Conservation (phyloP, 345 rosid species). For the rapeseed (Brassica napus) region DNA sequence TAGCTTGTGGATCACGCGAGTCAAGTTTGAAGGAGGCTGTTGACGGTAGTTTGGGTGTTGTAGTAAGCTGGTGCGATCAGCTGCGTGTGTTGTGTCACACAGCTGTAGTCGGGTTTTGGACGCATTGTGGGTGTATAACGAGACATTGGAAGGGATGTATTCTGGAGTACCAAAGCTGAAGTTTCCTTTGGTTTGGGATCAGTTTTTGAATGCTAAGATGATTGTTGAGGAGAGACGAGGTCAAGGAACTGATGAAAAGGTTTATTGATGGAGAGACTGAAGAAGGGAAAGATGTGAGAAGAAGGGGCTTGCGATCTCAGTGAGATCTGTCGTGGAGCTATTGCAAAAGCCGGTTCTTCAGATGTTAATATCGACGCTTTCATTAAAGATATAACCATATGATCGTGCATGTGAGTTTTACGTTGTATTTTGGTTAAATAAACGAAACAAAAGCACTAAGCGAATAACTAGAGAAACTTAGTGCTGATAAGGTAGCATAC, state of each 20-base stretch:
- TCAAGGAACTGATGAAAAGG: not conserved
- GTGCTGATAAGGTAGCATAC: no score
- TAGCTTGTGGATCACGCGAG: no score
- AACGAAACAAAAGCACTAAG: no score
- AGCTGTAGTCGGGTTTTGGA: not conserved
- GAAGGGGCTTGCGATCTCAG: not conserved
- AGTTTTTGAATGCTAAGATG: constrained; percentile 24
- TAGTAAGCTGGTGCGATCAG: not conserved
- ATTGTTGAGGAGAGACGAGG: no score
- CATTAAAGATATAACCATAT: constrained; percentile 29
- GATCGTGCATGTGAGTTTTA: not conserved
- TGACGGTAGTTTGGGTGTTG: not conserved
- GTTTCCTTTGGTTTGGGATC: not conserved
- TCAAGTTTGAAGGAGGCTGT: no score
- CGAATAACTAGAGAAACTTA: no score
- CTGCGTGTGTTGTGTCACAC: not conserved
- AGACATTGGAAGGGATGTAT: not conserved
- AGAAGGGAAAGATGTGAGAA: constrained; percentile 26
- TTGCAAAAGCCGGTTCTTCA: constrained; percentile 38
- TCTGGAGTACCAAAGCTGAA: not conserved
- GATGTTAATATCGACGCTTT: constrained; percentile 44
- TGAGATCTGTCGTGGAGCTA: not conserved
- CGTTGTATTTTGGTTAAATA: no score
- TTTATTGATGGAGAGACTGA: constrained; percentile 29
- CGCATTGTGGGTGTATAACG: not conserved